Evolutionary conservation across 2,329 filamentous ascomycete species (phyloP).

Genomic region (Pseudogymnoascus sp.): DNA sequence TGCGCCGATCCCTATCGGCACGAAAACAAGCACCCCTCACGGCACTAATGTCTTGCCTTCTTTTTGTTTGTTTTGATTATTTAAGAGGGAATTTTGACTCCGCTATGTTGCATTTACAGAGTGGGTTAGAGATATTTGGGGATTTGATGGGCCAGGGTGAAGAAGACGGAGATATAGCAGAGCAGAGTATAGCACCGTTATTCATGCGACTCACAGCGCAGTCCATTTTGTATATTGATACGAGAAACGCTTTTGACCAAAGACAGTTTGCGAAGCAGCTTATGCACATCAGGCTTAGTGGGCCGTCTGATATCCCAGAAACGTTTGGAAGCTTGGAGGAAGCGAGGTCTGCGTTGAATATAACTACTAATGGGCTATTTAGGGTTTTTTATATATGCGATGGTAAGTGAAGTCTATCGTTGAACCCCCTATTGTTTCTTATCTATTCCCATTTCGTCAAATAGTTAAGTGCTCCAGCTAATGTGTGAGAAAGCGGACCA

Average conservation of each 20-base stretch:
- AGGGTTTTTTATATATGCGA: slow-evolving; percentile 21
- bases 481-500: not conserved
- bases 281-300: slow-evolving; percentile 12
- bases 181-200: slow-evolving; percentile 21
- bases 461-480: not conserved
- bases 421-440: not conserved
- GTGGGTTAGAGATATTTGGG: slow-evolving; percentile 21
- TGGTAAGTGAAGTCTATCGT: slow-evolving; percentile 3
- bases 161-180: slow-evolving; percentile 18
- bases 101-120: slow-evolving; percentile 26
- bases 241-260: slow-evolving; percentile 16
- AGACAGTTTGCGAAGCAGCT: slow-evolving; percentile 18
- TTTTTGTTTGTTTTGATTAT: slow-evolving; percentile 27
- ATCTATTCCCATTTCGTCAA: not conserved
- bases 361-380: slow-evolving; percentile 22
- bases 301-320: slow-evolving; percentile 11
- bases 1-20: slow-evolving; percentile 19
- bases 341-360: slow-evolving; percentile 20
- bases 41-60: slow-evolving; percentile 25
- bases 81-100: slow-evolving; percentile 23
- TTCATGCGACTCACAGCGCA: slow-evolving; percentile 24
- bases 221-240: slow-evolving; percentile 26
- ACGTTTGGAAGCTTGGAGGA: slow-evolving; percentile 20
- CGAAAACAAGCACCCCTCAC: slow-evolving; percentile 21
- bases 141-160: slow-evolving; percentile 10